These are phyloP conservation scores for Stenogyne calaminthoides DNA, from an alignment of 305 asterid species.

Conservation along the genomic window DNA sequence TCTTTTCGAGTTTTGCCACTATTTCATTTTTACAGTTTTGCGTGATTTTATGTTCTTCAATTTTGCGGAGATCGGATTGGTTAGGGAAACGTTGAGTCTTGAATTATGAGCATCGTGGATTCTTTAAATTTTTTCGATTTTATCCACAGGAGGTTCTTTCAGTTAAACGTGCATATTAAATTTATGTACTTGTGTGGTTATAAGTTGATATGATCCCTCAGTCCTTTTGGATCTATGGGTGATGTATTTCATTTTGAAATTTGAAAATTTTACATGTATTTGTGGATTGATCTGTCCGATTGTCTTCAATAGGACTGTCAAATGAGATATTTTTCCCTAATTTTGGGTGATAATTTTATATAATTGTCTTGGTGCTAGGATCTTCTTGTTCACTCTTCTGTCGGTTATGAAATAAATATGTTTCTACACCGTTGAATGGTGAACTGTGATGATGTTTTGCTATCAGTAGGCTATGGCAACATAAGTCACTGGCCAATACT, in stretches of 20 bases:
- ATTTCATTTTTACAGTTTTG: neutral
- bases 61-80: slow-evolving; percentile 14
- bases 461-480: neutral
- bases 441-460: neutral
- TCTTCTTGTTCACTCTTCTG: neutral
- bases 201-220: neutral
- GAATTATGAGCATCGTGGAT: no score
- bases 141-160: no score
- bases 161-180: no score
- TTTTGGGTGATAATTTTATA: neutral
- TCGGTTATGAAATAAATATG: neutral
- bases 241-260: neutral
- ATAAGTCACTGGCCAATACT: neutral
- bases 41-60: neutral
- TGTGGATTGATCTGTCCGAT: neutral
- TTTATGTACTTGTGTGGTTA: neutral
- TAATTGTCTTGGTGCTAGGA: neutral
- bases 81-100: no score
- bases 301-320: no score
- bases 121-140: no score
- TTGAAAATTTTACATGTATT: neutral
- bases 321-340: no score
- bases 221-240: neutral
- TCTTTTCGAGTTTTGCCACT: neutral
- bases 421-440: neutral